Base-by-base conservation (phyloP, 1,284 basidiomycete genomes). In the Kwoniella shivajii region DNA sequence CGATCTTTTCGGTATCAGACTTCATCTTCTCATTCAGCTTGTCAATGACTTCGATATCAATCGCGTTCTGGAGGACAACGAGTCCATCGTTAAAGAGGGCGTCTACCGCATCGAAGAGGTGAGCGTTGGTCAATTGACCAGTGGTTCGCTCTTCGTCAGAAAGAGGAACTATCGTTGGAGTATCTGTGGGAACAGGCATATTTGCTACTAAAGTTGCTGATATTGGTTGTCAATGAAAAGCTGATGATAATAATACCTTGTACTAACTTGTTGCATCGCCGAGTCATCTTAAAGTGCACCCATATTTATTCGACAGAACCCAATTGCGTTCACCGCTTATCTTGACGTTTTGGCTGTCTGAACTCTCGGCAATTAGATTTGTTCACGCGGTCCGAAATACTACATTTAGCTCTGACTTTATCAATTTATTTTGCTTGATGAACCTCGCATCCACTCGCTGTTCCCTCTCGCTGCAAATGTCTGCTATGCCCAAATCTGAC, bases 41-140 rank as follows among this genome's bases (percentile, higher is more conserved):
- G 42, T 64, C 61, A 36, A 61, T 64, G 16, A 57, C 31, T 7
- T 52, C 52, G 20, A 54, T 50, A 34, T 47, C 50, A 27, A 64
- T 53, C 6, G 61, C 61, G 44, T 64, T 64, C 42, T 57, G 92
- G 53, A 97, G 88, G 2, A 92, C 95, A 26, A 97, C 84, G 73
- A 96, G 94, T 3, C 94, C 94, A 26, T 90, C 91, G 55, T 90
- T 83, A 2, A 89, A 89, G 79, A 97, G 96, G 10, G 93, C 91
- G 27, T 86, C 83, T 27, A 97, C 90, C 37, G 94, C 92, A 59
- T 97, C 93, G 65, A 93, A 89, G 66, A 87, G 89, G 81, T 96
- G 96, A 72, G 96, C 86, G 38, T 96, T 91, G 71, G 95, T 85
- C 14, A 84, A 80, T 52, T 82, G 81, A 37, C 80, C 81, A 20